These are phyloP conservation scores for Tetrapisispora taiwanensis DNA, from an alignment of 805 yeast genomes.

Conservation along the genomic window DNA sequence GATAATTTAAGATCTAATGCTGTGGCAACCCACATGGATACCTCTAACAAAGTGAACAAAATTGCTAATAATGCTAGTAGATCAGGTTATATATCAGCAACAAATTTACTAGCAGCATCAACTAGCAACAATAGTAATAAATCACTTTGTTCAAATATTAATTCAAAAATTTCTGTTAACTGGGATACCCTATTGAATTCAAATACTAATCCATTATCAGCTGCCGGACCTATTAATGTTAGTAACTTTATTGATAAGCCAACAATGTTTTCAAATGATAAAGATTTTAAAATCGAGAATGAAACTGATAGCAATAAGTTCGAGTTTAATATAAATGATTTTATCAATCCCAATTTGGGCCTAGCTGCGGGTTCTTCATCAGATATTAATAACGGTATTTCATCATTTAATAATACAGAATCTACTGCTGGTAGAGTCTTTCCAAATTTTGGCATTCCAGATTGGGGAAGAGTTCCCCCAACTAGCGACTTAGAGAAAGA, in stretches of 20 bases:
- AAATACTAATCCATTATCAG: neutral
- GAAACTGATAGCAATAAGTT: neutral
- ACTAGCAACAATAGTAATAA: neutral
- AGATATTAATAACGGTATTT: neutral
- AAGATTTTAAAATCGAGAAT: neutral
- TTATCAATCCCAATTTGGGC: constrained; percentile 2
- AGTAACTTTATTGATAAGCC: constrained; percentile 27
- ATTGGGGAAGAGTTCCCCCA: neutral
- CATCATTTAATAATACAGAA: neutral
- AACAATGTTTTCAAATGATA: constrained; percentile 11
- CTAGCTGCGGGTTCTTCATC: neutral
- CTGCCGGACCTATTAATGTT: constrained; percentile 9
- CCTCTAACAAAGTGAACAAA: neutral
- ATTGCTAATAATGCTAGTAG: neutral
- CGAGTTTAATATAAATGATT: constrained; percentile 18
- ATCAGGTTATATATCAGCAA: neutral
- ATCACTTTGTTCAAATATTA: neutral
- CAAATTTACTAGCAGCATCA: no score
- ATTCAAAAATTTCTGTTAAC: constrained; percentile 7
- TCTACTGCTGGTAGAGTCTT: neutral
- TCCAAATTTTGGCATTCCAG: constrained; percentile 5
- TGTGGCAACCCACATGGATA: neutral
- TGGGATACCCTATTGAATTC: constrained; percentile 5
- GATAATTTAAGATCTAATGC: neutral
- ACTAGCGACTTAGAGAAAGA: neutral